A percentile compares a stretch with the other conserved stretches of the same genome.
Conservation (phyloP, 768 basidiomycete species). For the Tricholoma sp. region DNA sequence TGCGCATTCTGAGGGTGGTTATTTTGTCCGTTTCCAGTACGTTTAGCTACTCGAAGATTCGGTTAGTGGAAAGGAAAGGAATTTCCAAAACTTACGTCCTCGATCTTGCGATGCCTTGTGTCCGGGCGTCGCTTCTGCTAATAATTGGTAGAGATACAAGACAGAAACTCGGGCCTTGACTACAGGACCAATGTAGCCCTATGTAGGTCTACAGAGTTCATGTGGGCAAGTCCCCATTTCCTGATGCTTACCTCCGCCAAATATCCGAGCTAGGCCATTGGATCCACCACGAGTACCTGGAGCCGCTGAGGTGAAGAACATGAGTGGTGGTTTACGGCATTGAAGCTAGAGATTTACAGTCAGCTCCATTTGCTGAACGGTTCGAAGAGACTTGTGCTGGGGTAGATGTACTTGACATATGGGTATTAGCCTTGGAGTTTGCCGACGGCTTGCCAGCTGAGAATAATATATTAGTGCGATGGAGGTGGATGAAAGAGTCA, state of each 20-base stretch:
- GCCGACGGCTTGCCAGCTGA: too few relatives aligned
- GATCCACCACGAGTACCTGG: not conserved
- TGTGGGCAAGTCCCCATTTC: not conserved
- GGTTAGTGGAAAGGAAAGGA: not conserved
- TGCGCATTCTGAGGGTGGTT: not conserved
- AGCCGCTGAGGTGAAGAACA: not conserved
- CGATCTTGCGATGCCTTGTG: not conserved
- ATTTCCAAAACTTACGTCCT: not conserved
- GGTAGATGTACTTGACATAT: too few relatives aligned
- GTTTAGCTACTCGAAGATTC: not conserved
- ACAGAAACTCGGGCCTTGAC: not conserved
- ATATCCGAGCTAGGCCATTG: not conserved
- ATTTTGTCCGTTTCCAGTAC: not conserved
- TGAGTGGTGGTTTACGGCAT: not conserved
- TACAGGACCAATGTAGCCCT: not conserved
- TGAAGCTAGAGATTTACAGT: not conserved
- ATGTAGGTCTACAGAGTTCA: not conserved
- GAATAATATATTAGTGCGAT: too few relatives aligned
- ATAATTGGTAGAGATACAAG: not conserved
- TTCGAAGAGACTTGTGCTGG: too few relatives aligned
- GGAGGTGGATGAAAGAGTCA: too few relatives aligned
- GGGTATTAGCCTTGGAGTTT: too few relatives aligned
- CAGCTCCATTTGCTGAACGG: not conserved
- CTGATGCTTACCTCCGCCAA: not conserved
- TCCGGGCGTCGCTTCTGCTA: not conserved